phyloP scores from a whole-genome alignment of 306 rosid species.

The Oemleria cerasiformis region DNA sequence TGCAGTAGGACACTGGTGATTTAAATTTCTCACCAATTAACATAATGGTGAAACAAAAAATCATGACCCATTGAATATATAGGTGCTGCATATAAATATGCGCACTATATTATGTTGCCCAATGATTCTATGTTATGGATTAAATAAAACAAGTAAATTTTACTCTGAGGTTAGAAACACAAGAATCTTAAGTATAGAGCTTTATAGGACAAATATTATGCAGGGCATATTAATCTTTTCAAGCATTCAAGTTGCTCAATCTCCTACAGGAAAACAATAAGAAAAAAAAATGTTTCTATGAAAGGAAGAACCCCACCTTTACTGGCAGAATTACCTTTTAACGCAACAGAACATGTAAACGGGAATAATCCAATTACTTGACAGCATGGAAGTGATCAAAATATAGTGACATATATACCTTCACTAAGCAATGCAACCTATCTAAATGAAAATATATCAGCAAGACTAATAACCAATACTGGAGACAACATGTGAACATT shows the following conservation, averaged over 20 bases:
- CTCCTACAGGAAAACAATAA: neutral
- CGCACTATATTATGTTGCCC: neutral
- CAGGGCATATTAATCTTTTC: neutral
- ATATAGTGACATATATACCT: neutral
- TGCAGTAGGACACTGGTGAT: neutral
- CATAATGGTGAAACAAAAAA: neutral
- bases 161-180: neutral
- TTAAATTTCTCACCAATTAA: neutral
- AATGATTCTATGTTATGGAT: neutral
- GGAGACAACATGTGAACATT: neutral
- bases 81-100: neutral
- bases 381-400: neutral
- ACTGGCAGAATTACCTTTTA: neutral
- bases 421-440: neutral
- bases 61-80: neutral
- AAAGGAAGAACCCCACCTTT: neutral
- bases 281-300: neutral
- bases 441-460: neutral
- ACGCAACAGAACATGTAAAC: neutral
- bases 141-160: neutral
- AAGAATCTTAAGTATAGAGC: neutral
- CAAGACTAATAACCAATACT: conserved; percentile 8
- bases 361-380: neutral
- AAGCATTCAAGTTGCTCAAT: neutral
- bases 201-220: neutral